phyloP scores from a whole-genome alignment of 345 rosid genomes.

The Eucalyptus paniculata region DNA sequence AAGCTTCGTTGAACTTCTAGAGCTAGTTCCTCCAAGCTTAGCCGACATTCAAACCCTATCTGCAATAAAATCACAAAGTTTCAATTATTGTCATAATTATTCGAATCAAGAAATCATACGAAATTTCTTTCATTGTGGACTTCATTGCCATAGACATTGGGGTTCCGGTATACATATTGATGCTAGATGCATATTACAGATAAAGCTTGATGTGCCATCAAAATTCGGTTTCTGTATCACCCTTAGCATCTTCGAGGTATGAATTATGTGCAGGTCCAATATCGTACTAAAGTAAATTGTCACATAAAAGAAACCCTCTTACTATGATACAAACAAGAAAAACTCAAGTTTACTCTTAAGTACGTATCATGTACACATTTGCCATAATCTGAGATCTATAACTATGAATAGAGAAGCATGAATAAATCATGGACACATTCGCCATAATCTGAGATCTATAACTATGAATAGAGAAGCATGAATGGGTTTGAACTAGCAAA shows the following conservation, averaged over 20 bases:
- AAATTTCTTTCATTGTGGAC: not conserved
- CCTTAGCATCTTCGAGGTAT: not conserved
- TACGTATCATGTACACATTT: not conserved
- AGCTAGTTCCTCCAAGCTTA: conserved; percentile 86
- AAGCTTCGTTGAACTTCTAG: conserved; percentile 78
- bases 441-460: not conserved
- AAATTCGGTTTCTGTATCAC: not conserved
- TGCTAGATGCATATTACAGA: not conserved
- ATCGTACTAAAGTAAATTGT: not conserved
- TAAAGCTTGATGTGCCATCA: not conserved
- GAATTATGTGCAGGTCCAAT: not conserved
- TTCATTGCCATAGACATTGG: not conserved
- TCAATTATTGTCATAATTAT: not conserved
- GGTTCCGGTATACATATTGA: not conserved
- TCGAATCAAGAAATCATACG: not conserved
- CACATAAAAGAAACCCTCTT: not conserved
- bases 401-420: not conserved
- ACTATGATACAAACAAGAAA: not conserved
- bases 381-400: not conserved
- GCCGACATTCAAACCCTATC: conserved; percentile 40
- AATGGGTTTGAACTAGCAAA: not conserved
- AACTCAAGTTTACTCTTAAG: not conserved
- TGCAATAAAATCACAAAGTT: conserved; percentile 1
- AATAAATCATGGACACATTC: not conserved
- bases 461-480: not conserved